Base-by-base conservation (phyloP, 192 early-diverging fungal genomes). In the Gaertneriomyces sp. region DNA sequence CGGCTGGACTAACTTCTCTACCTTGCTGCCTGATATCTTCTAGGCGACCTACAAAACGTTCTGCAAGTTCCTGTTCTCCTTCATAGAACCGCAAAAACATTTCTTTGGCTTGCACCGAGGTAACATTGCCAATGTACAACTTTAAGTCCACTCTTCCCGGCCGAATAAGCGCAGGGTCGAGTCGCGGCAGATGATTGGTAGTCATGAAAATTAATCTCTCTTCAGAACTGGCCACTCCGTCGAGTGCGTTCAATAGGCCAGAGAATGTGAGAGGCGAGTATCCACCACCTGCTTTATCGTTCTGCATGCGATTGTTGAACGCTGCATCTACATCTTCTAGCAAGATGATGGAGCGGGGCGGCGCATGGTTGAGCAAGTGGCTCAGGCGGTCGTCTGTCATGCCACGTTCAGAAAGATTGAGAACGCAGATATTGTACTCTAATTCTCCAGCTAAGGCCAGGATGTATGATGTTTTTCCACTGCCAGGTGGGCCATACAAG, bases 171-270 rank as follows among this genome's bases (percentile, higher is more conserved):
- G 89, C 74, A 8, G 85, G 78, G 72, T 91, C 89, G n/a, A 91
- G 75, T 8, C 82, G 79, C 14, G 81, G 81, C 14, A 87, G 42
- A 60, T 91, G 89, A 51, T 91, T 89, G 17, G 88, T 91, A 6
- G 90, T 91, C 90, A 91, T 90, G 70, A 88, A 89, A 11, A 91
- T 78, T 58, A 91, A 81, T 4, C 90, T 79, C 20, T 88, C 90
- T 73, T 91, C 90, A 44, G 87, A 81, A 6, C 87, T 74, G 4
- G 79, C 81, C 12, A 90, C 86, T 41, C 90, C 90, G 63, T 91
- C 90, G 46, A 91, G 84, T 8, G 87, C 86, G 70, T 91, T 91
- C n/a, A 91, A 73, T 25, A 91, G 65, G 5, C 89, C 89, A 50
- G 69, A 70, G 51, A 86, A 82, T 6, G 81, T 83, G 19, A 85